phyloP scores from a whole-genome alignment of 1,284 basidiomycete species.

The Puccinia coronata region DNA sequence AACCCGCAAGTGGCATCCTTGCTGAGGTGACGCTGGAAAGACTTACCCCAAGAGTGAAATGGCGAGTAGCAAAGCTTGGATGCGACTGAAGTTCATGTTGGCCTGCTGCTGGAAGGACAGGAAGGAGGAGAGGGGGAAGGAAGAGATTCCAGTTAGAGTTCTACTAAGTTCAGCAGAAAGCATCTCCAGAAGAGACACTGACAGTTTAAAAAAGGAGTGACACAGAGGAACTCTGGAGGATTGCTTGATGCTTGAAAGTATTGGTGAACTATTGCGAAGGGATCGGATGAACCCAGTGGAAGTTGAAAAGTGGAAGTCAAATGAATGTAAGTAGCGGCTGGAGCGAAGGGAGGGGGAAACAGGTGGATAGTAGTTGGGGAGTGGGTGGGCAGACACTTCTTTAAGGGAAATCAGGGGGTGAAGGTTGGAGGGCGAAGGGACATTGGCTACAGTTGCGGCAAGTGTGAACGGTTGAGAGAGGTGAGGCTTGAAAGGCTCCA shows the following conservation, averaged over 20 bases:
- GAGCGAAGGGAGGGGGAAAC: too few species aligned
- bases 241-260: neutral
- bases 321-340: neutral
- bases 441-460: neutral
- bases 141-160: neutral
- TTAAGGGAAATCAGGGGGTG: too few species aligned
- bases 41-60: neutral
- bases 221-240: neutral
- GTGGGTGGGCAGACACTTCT: too few species aligned
- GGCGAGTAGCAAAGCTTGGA: constrained; percentile 1
- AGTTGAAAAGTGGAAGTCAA: neutral
- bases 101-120: too few species aligned
- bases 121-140: neutral
- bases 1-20: too few species aligned
- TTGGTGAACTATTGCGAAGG: neutral
- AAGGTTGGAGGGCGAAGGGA: too few species aligned
- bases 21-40: neutral
- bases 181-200: neutral
- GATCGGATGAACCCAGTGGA: neutral
- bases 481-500: neutral
- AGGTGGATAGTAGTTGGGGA: too few species aligned
- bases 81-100: neutral
- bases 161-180: too few species aligned
- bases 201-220: neutral
- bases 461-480: neutral